Evolutionary conservation across 208 protist species (phyloP).

Genomic region (Trypanosoma scelopori): DNA sequence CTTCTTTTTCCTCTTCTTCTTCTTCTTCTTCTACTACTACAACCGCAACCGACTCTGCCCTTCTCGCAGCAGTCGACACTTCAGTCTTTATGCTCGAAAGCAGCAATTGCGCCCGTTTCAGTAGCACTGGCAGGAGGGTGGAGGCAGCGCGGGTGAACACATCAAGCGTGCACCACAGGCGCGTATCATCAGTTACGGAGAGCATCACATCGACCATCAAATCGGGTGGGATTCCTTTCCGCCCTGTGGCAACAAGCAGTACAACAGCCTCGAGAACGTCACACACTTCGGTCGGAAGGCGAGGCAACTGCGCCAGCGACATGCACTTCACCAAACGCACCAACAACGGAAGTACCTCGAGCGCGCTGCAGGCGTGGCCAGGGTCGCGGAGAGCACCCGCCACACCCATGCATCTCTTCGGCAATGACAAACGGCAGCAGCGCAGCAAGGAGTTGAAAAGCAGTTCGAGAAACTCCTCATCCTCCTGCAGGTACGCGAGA

Average conservation of each 20-base stretch:
- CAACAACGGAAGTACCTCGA: conserved; percentile 16
- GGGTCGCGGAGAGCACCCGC: neutral
- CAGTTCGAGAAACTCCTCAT: conserved; percentile 31
- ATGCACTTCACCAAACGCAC: conserved; percentile 8
- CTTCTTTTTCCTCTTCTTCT: neutral
- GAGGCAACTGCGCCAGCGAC: neutral
- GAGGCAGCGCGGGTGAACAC: neutral
- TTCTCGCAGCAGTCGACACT: no score
- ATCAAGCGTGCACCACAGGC: neutral
- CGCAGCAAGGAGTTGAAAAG: conserved; percentile 23
- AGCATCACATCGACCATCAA: conserved; percentile 14
- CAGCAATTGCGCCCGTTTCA: neutral
- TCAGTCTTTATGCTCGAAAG: neutral
- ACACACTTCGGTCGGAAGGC: neutral
- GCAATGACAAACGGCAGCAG: conserved; percentile 14
- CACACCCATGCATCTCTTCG: neutral
- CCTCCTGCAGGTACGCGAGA: conserved; percentile 51
- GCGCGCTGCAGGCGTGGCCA: neutral
- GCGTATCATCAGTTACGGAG: neutral
- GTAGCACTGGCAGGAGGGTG: conserved; percentile 1
- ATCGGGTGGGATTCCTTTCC: conserved; percentile 3
- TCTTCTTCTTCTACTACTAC: neutral
- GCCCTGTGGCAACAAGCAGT: conserved; percentile 1
- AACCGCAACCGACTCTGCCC: no score
- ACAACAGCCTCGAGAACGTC: conserved; percentile 19